phyloP scores from a whole-genome alignment of 345 rosid genomes.

The Hevea brasiliensis region DNA sequence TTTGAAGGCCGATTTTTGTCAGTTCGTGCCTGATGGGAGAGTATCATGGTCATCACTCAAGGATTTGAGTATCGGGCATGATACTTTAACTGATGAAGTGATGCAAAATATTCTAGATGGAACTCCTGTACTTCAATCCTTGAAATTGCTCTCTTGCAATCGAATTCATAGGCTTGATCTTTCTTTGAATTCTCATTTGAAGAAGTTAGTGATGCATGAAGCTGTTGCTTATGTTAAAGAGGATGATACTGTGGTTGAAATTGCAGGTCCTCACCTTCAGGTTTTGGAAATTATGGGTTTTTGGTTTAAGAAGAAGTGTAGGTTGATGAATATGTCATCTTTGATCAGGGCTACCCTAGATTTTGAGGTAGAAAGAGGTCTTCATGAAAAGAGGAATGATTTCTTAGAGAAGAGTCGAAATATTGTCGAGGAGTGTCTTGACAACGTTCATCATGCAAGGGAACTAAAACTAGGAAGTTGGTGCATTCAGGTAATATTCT shows the following conservation, averaged over 20 bases:
- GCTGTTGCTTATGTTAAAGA: too few species aligned
- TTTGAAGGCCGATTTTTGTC: neutral
- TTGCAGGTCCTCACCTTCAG: conserved; percentile 6
- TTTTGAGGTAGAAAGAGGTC: too few species aligned
- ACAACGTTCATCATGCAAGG: too few species aligned
- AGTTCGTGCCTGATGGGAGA: neutral
- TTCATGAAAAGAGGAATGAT: too few species aligned
- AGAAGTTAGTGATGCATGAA: neutral
- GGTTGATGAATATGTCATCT: conserved; percentile 9
- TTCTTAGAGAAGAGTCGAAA: too few species aligned
- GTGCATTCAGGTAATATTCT: too few species aligned
- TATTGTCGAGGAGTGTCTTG: too few species aligned
- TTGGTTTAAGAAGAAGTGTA: neutral
- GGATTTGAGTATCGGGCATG: conserved; percentile 2
- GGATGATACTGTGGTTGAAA: neutral
- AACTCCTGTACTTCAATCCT: conserved; percentile 1
- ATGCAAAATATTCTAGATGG: neutral
- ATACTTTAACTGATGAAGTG: neutral
- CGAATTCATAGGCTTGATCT: neutral
- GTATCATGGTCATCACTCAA: conserved; percentile 12
- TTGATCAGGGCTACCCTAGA: neutral
- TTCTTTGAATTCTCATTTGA: neutral
- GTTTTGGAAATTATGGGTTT: neutral
- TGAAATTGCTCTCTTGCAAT: neutral
- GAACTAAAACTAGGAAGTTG: too few species aligned